These are phyloP conservation scores for Penicillium sp. DNA, from an alignment of 2,329 filamentous ascomycete species.

Conservation along the genomic window DNA sequence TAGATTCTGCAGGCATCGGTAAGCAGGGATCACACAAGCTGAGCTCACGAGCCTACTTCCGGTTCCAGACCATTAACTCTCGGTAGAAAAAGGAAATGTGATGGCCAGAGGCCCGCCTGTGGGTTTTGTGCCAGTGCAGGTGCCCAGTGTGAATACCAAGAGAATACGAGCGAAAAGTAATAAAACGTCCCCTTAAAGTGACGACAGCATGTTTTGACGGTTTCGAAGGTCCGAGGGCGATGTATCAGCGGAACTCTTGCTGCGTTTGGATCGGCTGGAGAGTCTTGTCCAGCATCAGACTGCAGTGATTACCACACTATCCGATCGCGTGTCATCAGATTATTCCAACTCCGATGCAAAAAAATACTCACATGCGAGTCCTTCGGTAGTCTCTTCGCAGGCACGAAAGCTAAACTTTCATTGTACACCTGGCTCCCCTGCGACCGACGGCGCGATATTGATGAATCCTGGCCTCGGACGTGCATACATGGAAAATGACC, in stretches of 20 bases:
- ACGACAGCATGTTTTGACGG: background rate
- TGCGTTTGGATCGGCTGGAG: constrained; percentile 20
- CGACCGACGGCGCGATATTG: background rate
- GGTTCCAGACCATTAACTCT: background rate
- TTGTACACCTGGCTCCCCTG: background rate
- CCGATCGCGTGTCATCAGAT: constrained; percentile 10
- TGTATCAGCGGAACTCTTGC: constrained; percentile 17
- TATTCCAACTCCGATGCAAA: background rate
- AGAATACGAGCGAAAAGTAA: constrained; percentile 20
- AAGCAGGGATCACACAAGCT: background rate
- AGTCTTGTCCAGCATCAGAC: constrained; percentile 21
- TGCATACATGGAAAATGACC: constrained; percentile 12
- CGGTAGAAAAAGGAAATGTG: constrained; percentile 23
- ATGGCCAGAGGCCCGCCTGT: constrained; percentile 22
- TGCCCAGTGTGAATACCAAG: constrained; percentile 24
- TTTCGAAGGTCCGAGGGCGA: constrained; percentile 11
- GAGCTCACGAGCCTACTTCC: background rate
- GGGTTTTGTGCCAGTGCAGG: constrained; percentile 20
- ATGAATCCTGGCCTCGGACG: background rate
- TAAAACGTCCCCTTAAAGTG: background rate
- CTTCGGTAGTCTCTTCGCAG: background rate
- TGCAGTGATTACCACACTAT: constrained; percentile 15
- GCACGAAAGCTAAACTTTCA: background rate
- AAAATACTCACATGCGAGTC: background rate
- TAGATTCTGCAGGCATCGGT: constrained; percentile 25